Base-by-base conservation (phyloP, 345 rosid species). In the Populus euphratica region DNA sequence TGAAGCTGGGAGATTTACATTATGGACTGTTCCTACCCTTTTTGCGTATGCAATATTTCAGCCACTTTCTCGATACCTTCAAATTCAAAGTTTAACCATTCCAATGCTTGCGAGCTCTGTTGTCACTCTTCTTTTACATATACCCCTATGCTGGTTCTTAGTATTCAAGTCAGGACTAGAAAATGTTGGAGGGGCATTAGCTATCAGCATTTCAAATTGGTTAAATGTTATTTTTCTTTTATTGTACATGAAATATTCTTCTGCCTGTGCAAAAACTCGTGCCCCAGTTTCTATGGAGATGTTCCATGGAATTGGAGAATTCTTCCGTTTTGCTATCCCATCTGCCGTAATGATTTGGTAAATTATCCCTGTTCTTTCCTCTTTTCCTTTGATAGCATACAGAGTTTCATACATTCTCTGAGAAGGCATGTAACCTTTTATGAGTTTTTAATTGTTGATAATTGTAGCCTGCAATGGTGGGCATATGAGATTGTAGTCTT, bases 311-410 rank as follows among this genome's bases (percentile, higher is more conserved):
- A 39, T 77, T n/a, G 44, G 62, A 16, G 77, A 76, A 35, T 81
- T 81, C 77, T 73, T 73, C n/a, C 52, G 71, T 16, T 47, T 81
- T 61, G 72, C 76, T 1, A 25, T 81, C 25, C 84, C 84, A 62
- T 77, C 84, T 13, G 75, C 81, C 4, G 39, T 68, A 36, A 81
- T 81, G 84, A n/a, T 73, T 63, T 81, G 78, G 81, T 77, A 77
- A 54, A 18, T 29, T 47, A 36, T 49, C 13, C 16, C n/a, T 27
- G 21, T 38, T 44, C 25, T 25, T 17, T 2, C 49, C 5, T 14
- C 29, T 31, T 63, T 25, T 38, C 41, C 41, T 38, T 6, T 38
- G 41, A 38, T 38, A 38, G 41, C 41, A 38, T 38, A 38, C 41
- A 38, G 41, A 38, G 41, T 38, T 38, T 38, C 9, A 8, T 38